Evolutionary conservation across 768 basidiomycete species (phyloP), one percentile per base, ranked within the genome.

Genomic region (Sarcomyxa edulis): DNA sequence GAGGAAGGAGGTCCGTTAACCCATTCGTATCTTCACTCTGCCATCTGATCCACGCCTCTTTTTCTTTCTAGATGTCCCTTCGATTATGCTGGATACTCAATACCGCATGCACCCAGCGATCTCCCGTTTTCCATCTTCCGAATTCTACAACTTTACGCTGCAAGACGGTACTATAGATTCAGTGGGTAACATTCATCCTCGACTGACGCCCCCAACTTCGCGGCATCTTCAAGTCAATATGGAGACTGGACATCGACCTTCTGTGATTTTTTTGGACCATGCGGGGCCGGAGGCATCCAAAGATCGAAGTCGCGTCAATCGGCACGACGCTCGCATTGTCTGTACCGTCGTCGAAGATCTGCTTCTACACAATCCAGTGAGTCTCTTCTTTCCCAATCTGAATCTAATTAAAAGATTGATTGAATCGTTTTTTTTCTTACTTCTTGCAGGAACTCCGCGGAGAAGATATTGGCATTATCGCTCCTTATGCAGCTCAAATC

Each of bases 51-150:
- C 46, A 34, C 21, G 40, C 6, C 27, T 16, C 24, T 40, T 40
- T 32, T 23, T 34, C 11, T 32, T 8, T 36, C 8, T 35, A 90
- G 88, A 72, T 30, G 76, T 89, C n/a, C 90, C 91, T 7, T 84
- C 87, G 4, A 76, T 93, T 45, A 93, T 94, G 84, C 76, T 97
- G 41, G 84, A 95, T 53, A 73, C 78, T n/a, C 93, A 97, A 61
- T 97, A 96, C 51, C 81, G 93, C 24, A 97, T 97, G 93, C 91
- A 94, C 50, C 94, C 93, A 9, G 67, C 68, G 25, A 92, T 97
- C 49, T 89, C 93, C 2, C 70, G 70, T 15, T 97, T 97, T 65
- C 91, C 94, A 7, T 81, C 85, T 25, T 55, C 66, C 19, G 83
- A 90, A 43, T 96, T 96, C 56, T 97, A 97, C 64, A 65, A 78